Base-by-base conservation (phyloP, 306 rosid genomes). In the Abrus pulchellus region DNA sequence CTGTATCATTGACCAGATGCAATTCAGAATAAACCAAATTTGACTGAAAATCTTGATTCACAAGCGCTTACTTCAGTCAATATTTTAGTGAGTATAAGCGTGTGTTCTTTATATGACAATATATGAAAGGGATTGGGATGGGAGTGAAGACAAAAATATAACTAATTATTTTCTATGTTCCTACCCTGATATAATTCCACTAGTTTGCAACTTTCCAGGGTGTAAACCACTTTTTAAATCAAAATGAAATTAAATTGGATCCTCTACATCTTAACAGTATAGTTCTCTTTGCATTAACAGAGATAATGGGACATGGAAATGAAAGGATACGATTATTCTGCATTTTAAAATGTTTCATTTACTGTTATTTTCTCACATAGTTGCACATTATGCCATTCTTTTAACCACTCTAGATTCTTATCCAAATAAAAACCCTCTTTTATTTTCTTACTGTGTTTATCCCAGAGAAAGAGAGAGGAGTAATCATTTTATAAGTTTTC, bases 161-260 rank as follows among this genome's bases (percentile, higher is more conserved):
- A 29, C 20, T 20, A 64, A 57, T 63, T 44, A 11, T 48, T 44
- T 74, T 29, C 33, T 45, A 44, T 45, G 81, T 14, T 82, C 86
- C 86, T 83, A 79, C 85, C 12, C 8, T 66, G 36, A 48, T 64
- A 55, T 80, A 14, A 74, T 74, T 45, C 84, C 20, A 20, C 20
- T 20, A 20, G 20, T 20, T 20, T 20, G 20, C 20, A 70, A 69
- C 77, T 75, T 78, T 82, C 56, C 41, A 32, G 82, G 76, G 66
- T 75, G 89, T 76, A 69, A 75, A 64, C 80, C 82, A 74, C 89
- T 85, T 76, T 63, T 73, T 27, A 68, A 70, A 68, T 56, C 59
- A 63, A 63, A 43, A 38, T 59, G 47, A 54, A 74, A 74, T 29
- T 59, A n/a, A 57, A 73, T 20, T 20, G 20, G 20, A 20, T 20